phyloP scores from a whole-genome alignment of 2,329 filamentous ascomycete species.

The Penicillium sp. region DNA sequence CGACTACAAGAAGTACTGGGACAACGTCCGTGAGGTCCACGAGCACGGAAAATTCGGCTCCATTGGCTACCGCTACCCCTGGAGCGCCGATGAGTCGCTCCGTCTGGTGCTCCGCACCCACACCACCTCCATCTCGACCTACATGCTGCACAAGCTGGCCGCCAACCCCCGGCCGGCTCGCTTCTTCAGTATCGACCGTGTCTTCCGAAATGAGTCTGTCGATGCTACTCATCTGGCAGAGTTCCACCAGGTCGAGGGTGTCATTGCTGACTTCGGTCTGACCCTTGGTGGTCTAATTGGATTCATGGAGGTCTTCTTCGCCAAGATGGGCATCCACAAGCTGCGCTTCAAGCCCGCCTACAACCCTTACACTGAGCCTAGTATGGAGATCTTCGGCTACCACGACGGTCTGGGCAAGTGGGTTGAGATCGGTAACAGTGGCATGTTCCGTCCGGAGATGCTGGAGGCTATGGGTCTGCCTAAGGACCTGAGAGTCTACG shows the following conservation, averaged over 20 bases:
- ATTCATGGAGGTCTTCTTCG: constrained; percentile 95
- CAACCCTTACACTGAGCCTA: constrained; percentile 92
- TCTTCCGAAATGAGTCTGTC: constrained; percentile 97
- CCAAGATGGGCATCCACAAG: constrained; percentile 84
- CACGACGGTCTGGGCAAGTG: constrained; percentile 86
- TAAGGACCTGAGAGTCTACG: constrained; percentile 88
- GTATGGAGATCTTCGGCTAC: constrained; percentile 97
- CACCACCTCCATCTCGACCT: constrained; percentile 88
- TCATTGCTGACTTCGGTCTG: constrained; percentile 93
- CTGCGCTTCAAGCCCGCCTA: constrained; percentile 97
- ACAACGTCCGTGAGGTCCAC: constrained; percentile 83
- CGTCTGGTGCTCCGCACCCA: constrained; percentile 91
- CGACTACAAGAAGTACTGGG: constrained; percentile 83
- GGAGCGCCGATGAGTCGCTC: constrained; percentile 81
- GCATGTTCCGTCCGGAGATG: constrained; percentile 99
- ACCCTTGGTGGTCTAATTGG: constrained; percentile 90
- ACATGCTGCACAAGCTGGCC: constrained; percentile 87
- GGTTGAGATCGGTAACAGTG: constrained; percentile 96
- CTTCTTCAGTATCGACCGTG: constrained; percentile 97
- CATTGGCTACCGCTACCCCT: constrained; percentile 94
- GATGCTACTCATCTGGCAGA: constrained; percentile 96
- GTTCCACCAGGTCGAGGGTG: constrained; percentile 98
- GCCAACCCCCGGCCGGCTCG: constrained; percentile 80
- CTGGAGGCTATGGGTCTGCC: constrained; percentile 90
- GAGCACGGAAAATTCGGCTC: constrained; percentile 90